Evolutionary conservation across 192 early-diverging fungal genomes (phyloP).

Genomic region (Coemansia sp.): DNA sequence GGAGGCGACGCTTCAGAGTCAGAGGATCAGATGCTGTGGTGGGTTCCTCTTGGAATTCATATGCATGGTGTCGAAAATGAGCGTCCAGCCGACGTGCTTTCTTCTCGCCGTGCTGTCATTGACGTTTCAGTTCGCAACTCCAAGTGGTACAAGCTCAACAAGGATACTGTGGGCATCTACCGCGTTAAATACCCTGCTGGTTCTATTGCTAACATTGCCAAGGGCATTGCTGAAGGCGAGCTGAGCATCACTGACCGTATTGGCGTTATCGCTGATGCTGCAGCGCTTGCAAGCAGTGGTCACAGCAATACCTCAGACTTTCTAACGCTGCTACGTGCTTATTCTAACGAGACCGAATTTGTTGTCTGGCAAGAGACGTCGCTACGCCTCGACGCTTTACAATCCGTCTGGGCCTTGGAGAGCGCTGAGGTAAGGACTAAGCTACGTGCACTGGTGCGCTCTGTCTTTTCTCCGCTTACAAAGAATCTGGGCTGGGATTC

Average conservation of each 20-base stretch:
- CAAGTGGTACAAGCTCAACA: conserved; percentile 84
- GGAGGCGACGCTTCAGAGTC: conserved; percentile 58
- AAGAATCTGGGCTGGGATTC: conserved; percentile 78
- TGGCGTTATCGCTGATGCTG: conserved; percentile 81
- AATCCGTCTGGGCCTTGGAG: conserved; percentile 68
- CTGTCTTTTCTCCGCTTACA: conserved; percentile 74
- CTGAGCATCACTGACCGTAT: conserved; percentile 74
- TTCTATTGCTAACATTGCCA: conserved; percentile 55
- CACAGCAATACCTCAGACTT: conserved; percentile 69
- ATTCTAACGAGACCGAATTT: not conserved
- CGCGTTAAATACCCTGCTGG: conserved; percentile 73
- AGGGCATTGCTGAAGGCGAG: conserved; percentile 54
- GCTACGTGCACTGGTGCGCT: conserved; percentile 65
- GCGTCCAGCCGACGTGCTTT: conserved; percentile 24
- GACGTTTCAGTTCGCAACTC: conserved; percentile 27
- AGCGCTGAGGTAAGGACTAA: conserved; percentile 59
- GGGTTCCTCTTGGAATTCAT: conserved; percentile 59
- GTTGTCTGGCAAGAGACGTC: conserved; percentile 67
- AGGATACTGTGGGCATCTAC: conserved; percentile 76
- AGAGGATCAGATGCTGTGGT: conserved; percentile 67
- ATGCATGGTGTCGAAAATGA: conserved; percentile 5
- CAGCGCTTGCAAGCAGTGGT: conserved; percentile 75
- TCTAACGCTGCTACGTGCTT: conserved; percentile 34
- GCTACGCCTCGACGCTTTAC: conserved; percentile 58
- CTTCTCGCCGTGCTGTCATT: conserved; percentile 38